Conservation (phyloP, 805 yeast genomes). For the Wickerhamomyces canadensis region DNA sequence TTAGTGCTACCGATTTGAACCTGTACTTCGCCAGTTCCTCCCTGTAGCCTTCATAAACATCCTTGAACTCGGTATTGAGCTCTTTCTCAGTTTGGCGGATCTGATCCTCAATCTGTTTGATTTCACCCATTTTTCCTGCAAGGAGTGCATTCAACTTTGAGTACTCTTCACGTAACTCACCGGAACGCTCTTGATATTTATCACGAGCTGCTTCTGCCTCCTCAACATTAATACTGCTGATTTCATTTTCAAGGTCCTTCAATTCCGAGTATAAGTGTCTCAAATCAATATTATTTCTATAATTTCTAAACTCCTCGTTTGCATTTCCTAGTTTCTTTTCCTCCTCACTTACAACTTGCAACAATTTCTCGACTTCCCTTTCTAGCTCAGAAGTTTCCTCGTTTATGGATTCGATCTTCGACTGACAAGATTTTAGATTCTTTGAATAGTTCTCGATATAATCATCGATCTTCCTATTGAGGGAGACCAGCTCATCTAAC, state of each 20-base stretch:
- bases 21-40: conserved; percentile 72
- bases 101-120: conserved; percentile 76
- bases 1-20: conserved; percentile 67
- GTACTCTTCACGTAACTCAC: conserved; percentile 41
- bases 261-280: conserved; percentile 39
- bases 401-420: conserved; percentile 16
- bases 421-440: conserved; percentile 1
- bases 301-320: conserved; percentile 53
- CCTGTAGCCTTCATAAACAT: conserved; percentile 58
- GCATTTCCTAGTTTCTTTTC: conserved; percentile 49
- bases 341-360: conserved; percentile 25
- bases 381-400: conserved; percentile 21
- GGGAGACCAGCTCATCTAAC: conserved; percentile 22
- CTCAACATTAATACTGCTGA: conserved; percentile 42
- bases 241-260: conserved; percentile 29
- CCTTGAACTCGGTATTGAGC: conserved; percentile 62
- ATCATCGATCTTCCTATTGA: conserved; percentile 31
- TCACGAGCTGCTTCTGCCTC: conserved; percentile 58
- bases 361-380: conserved; percentile 21
- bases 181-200: conserved; percentile 54
- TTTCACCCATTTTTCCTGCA: conserved; percentile 80
- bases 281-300: conserved; percentile 60
- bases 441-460: conserved; percentile 1
- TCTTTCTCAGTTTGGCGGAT: conserved; percentile 50
- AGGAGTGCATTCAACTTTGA: conserved; percentile 55